A percentile compares a stretch with the other conserved stretches of the same genome.
These are phyloP conservation scores for Phaeosphaeriaceae sp. DNA, from an alignment of 2,329 filamentous ascomycete species.

Conservation along the genomic window DNA sequence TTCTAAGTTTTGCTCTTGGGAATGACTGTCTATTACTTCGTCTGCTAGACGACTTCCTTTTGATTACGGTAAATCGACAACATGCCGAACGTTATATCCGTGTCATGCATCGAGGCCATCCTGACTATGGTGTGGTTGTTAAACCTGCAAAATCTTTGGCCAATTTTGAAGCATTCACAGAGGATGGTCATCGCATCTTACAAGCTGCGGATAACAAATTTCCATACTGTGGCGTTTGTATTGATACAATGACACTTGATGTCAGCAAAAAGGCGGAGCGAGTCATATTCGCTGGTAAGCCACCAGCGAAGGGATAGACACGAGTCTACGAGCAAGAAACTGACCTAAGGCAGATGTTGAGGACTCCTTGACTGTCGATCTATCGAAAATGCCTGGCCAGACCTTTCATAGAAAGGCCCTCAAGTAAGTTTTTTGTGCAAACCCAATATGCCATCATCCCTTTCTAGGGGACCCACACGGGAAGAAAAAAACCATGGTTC, in stretches of 20 bases:
- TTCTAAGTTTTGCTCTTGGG: slow-evolving; percentile 70
- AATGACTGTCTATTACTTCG: slow-evolving; percentile 73
- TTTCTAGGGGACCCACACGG: slow-evolving; percentile 2
- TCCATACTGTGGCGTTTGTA: slow-evolving; percentile 84
- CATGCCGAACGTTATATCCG: slow-evolving; percentile 77
- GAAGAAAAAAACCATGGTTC: slow-evolving; percentile 9
- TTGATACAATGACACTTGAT: slow-evolving; percentile 76
- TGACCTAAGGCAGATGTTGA: slow-evolving; percentile 57
- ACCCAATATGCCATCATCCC: slow-evolving; percentile 3
- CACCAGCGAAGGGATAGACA: background rate
- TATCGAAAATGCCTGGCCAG: slow-evolving; percentile 72
- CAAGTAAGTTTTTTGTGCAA: slow-evolving; percentile 55
- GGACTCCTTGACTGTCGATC: slow-evolving; percentile 81
- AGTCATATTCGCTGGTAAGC: slow-evolving; percentile 57
- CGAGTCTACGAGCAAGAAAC: slow-evolving; percentile 1
- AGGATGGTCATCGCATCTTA: slow-evolving; percentile 52
- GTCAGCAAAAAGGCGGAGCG: slow-evolving; percentile 72
- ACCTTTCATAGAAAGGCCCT: slow-evolving; percentile 82
- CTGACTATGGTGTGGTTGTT: slow-evolving; percentile 80
- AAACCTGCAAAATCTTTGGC: slow-evolving; percentile 79
- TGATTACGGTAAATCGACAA: slow-evolving; percentile 73
- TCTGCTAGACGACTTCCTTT: slow-evolving; percentile 89
- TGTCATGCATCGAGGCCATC: slow-evolving; percentile 79
- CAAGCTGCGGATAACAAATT: slow-evolving; percentile 62
- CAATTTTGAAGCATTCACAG: slow-evolving; percentile 75